Evolutionary conservation across 176 grass and related monocot genomes (phyloP), one percentile per base, ranked within the genome.

Genomic region (Triticum dicoccoides): DNA sequence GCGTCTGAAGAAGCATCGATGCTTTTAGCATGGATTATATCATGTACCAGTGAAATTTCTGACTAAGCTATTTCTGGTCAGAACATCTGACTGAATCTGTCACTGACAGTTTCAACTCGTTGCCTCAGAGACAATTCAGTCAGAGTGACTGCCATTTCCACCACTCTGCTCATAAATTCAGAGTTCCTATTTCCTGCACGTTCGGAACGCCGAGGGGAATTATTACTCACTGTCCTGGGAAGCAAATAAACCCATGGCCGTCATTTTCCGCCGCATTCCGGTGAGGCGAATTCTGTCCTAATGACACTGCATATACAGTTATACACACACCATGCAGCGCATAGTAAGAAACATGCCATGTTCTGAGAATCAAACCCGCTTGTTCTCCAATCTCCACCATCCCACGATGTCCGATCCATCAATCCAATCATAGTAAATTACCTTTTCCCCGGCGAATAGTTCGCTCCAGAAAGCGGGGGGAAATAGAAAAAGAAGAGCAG

Each of bases 291-390:
- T 87, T 87, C 21, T 49, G 45, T 80, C 49, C 75, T 10, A 83
- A 72, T 33, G 78, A 73, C 67, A 47, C 45, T 42, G 61, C 70
- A 29, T 6, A 47, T 12, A 27, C 24, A 17, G 33, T 34, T 34
- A 34, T 34, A 5, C 5, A 27, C 24, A 20, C 18, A 58, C 71
- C 24, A 4, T 74, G 41, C 12, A 49, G 14, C 13, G 12, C 14
- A 64, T 18, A 71, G 39, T 86, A 68, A 69, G 82, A 41, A 88
- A 88, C 89, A 91, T 84, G 77, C 82, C 82, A 88, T 87, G 89
- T 88, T 91, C 77, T 69, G 51, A 21, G 29, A 39, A 91, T 75
- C 80, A 88, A 88, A 69, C 69, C 89, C 67, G 52, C 18, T 23
- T 45, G 41, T 65, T 32, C 69, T 61, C 61, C 61, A 41, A 41